phyloP scores from a whole-genome alignment of 352 stramenopile genomes.

The Globisporangium sylvaticum region DNA sequence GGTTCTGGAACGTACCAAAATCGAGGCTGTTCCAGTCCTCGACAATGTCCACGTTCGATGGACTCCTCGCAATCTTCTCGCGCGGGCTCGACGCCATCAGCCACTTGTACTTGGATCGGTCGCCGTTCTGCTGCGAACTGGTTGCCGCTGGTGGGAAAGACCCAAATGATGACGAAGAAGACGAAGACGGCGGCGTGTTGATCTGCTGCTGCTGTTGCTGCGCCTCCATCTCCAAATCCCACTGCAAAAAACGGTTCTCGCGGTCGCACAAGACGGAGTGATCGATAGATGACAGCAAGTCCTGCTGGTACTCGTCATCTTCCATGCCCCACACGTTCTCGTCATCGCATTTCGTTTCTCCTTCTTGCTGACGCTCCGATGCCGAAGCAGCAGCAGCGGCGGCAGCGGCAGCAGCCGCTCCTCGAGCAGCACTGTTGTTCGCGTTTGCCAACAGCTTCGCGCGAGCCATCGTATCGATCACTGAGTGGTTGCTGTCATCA shows the following conservation, averaged over 20 bases:
- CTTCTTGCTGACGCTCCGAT: conserved; percentile 9
- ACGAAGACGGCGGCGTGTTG: conserved; percentile 13
- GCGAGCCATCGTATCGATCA: conserved; percentile 26
- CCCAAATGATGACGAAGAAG: conserved; percentile 14
- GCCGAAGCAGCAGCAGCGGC: conserved; percentile 13
- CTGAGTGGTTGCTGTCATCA: conserved; percentile 14
- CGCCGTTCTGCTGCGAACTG: conserved; percentile 7
- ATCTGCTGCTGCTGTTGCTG: conserved; percentile 30
- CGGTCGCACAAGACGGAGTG: conserved; percentile 76
- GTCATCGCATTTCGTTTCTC: conserved; percentile 49
- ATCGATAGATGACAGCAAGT: conserved; percentile 72
- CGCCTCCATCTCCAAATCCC: conserved; percentile 60
- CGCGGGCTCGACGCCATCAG: conserved; percentile 53
- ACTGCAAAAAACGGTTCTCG: conserved; percentile 78
- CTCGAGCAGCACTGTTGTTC: conserved; percentile 10
- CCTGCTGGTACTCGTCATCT: conserved; percentile 63
- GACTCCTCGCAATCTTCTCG: conserved; percentile 49
- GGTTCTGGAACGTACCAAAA: conserved; percentile 81
- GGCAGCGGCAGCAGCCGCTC: conserved; percentile 20
- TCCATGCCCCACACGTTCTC: conserved; percentile 71
- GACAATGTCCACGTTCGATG: conserved; percentile 73
- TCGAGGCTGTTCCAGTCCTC: conserved; percentile 77
- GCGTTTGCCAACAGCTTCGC: conserved; percentile 23
- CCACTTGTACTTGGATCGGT: conserved; percentile 31
- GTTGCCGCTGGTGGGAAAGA: conserved; percentile 10